Conservation (phyloP, 2,329 filamentous ascomycete species). For the Incumbomyces delicatus region DNA sequence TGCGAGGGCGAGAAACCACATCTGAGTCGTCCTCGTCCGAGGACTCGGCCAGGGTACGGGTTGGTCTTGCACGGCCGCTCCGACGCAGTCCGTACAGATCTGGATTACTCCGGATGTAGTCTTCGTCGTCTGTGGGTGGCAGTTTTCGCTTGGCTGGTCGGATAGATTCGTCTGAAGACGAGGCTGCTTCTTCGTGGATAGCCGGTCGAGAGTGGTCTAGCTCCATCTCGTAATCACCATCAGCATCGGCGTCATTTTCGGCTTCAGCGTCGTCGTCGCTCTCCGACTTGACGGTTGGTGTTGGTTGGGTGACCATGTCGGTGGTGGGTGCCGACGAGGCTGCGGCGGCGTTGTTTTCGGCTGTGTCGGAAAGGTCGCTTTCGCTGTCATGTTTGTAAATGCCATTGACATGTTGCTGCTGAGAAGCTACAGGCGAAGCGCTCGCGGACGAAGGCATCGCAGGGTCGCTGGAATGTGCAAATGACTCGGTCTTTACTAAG, state of each 20-base stretch:
- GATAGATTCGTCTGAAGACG: conserved; percentile 61
- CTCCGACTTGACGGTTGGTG: conserved; percentile 26
- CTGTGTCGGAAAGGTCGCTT: conserved; percentile 66
- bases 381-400: conserved; percentile 50
- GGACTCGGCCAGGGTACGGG: conserved; percentile 54
- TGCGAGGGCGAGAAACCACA: conserved; percentile 39
- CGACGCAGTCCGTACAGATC: conserved; percentile 88
- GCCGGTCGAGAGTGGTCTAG: conserved; percentile 28
- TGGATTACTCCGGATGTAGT: conserved; percentile 81
- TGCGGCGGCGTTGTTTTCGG: conserved; percentile 46
- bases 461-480: conserved; percentile 13
- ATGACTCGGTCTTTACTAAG: conserved; percentile 13
- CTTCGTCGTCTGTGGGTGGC: conserved; percentile 58
- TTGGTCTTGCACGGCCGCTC: conserved; percentile 62
- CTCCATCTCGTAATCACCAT: conserved; percentile 39
- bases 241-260: conserved; percentile 66
- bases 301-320: conserved; percentile 5
- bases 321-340: conserved; percentile 35
- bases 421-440: conserved; percentile 39
- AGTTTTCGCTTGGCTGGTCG: conserved; percentile 65
- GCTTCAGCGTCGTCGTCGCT: conserved; percentile 33
- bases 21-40: conserved; percentile 63
- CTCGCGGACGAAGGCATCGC: conserved; percentile 52
- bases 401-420: conserved; percentile 37
- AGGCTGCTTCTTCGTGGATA: conserved; percentile 36